These are phyloP conservation scores for Alternaria solani DNA, from an alignment of 2,329 filamentous ascomycete genomes.

Conservation along the genomic window DNA sequence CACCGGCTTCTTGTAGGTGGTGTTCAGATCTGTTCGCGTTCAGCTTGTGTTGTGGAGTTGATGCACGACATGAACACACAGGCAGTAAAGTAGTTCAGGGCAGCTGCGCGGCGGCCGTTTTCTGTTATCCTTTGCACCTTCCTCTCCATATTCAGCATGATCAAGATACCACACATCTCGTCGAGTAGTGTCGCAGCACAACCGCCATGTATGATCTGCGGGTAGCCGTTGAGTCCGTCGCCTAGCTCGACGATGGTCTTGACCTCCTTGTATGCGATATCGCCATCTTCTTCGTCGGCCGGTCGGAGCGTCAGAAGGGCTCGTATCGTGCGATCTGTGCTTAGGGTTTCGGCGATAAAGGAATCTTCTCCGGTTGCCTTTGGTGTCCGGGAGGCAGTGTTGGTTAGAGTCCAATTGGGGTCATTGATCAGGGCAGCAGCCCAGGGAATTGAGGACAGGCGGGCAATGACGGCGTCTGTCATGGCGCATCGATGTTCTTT, in stretches of 20 bases:
- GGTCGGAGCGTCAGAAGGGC: conserved; percentile 36
- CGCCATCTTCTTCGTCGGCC: conserved; percentile 23
- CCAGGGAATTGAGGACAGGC: conserved; percentile 57
- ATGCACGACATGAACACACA: conserved; percentile 34
- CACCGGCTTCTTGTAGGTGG: conserved; percentile 63
- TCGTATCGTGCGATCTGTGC: conserved; percentile 59
- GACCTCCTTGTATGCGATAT: conserved; percentile 47
- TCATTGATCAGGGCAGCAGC: conserved; percentile 56
- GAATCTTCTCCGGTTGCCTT: conserved; percentile 57
- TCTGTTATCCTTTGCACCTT: conserved; percentile 17
- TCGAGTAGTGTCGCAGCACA: conserved; percentile 67
- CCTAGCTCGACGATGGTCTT: conserved; percentile 57
- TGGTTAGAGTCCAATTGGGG: conserved; percentile 52
- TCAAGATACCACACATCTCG: conserved; percentile 63
- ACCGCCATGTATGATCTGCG: conserved; percentile 65
- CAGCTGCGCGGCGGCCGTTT: conserved; percentile 9
- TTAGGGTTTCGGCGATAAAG: conserved; percentile 63
- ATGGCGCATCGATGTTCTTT: conserved; percentile 16
- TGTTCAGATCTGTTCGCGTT: conserved; percentile 58
- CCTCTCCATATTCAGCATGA: conserved; percentile 54
- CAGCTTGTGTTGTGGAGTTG: conserved; percentile 12
- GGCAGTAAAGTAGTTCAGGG: conserved; percentile 42
- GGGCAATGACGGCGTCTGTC: conserved; percentile 29
- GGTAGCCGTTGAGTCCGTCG: conserved; percentile 62
- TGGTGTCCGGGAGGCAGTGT: conserved; percentile 43